Evolutionary conservation across 176 grass and related monocot genomes (phyloP), one percentile per base, ranked within the genome.

Genomic region (Aegilops sharonensis): DNA sequence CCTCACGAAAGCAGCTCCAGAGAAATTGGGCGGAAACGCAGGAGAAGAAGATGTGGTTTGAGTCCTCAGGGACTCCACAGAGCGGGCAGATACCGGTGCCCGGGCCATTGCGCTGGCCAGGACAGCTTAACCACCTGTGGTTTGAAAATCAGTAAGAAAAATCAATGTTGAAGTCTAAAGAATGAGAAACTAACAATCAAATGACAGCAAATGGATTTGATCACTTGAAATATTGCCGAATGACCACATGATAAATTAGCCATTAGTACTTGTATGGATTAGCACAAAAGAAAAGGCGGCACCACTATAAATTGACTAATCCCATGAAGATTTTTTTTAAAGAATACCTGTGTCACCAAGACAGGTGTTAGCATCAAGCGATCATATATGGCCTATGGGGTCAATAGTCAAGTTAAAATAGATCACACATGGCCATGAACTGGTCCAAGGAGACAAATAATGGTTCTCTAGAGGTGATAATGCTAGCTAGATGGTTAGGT

Each of bases 331-430:
- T 23, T 74, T 48, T 75, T 75, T 74, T 71, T 4, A 11, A 23
- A 50, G 76, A 52, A 66, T 52, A 23, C 11, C 5, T 68, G 8
- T 79, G 47, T 79, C 66, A 83, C 14, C 31, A 47, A 14, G 21
- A 47, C 6, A 79, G 9, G 56, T 84, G 57, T 90, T 79, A 59
- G 15, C 60, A 68, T 84, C 67, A 80, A 12, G 48, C 13, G 24
- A 62, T 17, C 67, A 77, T 76, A 81, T 9, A 60, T 68, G 23
- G 36, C 81, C 21, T 76, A 50, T 35, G 14, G 6, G 79, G 67
- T 84, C 81, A 84, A 75, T 54, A 80, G 77, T 91, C 85, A 91
- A 77, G 61, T 84, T 87, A 52, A 69, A 84, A 50, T 59, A 83
- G 80, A 80, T 50, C 62, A 68, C 32, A 56, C 18, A 54, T 81